Percentiles rank a stretch among this genome's conserved stretches.
These are phyloP conservation scores for Diplodia corticola DNA, from an alignment of 2,329 filamentous ascomycete species.

Conservation along the genomic window DNA sequence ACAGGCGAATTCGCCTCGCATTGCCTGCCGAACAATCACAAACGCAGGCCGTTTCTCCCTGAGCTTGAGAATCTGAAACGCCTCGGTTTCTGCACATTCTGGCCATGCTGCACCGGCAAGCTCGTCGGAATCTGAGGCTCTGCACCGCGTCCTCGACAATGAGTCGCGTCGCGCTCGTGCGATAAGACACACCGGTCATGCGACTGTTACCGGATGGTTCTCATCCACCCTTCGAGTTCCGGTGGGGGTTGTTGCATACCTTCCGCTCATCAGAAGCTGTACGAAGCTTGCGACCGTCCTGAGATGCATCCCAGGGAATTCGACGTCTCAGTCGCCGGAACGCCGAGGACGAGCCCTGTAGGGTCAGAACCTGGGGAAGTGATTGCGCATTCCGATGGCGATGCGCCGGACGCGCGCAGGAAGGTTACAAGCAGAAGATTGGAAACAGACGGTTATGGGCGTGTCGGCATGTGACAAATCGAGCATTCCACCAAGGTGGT, in stretches of 20 bases:
- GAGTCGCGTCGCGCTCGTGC: too few relatives aligned
- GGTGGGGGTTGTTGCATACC: neutral
- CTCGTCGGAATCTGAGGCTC: neutral
- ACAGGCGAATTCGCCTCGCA: neutral
- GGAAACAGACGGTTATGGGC: neutral
- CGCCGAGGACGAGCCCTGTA: neutral
- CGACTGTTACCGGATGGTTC: neutral
- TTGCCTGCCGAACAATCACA: neutral
- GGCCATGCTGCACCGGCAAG: neutral
- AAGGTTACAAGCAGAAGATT: neutral
- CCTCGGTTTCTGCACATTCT: neutral
- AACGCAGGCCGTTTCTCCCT: neutral
- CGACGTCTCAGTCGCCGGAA: neutral
- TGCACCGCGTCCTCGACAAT: neutral
- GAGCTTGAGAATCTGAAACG: neutral
- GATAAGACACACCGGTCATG: neutral
- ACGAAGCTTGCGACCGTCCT: neutral
- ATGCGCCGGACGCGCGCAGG: neutral
- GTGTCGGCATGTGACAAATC: constrained; percentile 8
- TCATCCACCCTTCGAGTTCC: neutral
- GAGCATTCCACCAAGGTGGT: constrained; percentile 6
- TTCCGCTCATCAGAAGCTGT: neutral
- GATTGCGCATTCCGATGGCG: constrained; percentile 8
- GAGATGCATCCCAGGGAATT: neutral
- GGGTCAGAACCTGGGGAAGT: neutral